Percentiles rank a stretch among this genome's conserved stretches.
Evolutionary conservation across 1,284 basidiomycete genomes (phyloP).

Genomic region (Mycosarcoma maydis): DNA sequence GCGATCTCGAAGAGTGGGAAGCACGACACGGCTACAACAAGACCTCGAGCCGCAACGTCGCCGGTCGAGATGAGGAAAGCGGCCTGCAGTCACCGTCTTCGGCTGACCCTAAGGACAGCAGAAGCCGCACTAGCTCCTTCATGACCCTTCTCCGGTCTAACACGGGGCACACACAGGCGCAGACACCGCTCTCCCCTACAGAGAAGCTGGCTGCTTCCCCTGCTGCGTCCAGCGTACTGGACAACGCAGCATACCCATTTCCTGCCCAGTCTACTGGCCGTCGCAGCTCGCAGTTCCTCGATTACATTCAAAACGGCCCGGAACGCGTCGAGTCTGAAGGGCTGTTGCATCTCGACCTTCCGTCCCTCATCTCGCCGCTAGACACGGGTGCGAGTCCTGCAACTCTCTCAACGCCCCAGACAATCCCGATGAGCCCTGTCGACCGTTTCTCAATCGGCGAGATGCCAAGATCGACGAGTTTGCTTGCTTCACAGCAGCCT

Average conservation of each 20-base stretch:
- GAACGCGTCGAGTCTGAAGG: constrained; percentile 26
- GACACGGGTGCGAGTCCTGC: constrained; percentile 2
- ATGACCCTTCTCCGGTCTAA: constrained; percentile 32
- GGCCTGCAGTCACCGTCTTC: background rate
- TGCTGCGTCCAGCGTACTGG: constrained; percentile 21
- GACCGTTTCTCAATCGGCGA: background rate
- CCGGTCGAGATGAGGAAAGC: constrained; percentile 20
- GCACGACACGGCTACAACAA: constrained; percentile 75
- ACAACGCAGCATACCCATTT: constrained; percentile 20
- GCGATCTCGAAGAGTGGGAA: constrained; percentile 86
- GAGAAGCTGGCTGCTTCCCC: constrained; percentile 30
- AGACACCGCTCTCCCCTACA: constrained; percentile 10
- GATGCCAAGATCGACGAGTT: background rate
- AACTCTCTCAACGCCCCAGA: background rate
- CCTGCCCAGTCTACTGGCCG: constrained; percentile 19
- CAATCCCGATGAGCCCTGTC: constrained; percentile 5
- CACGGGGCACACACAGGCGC: constrained; percentile 15
- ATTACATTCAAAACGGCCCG: constrained; percentile 40
- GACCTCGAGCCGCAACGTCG: constrained; percentile 17
- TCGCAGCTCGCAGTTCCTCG: constrained; percentile 42
- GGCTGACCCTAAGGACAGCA: constrained; percentile 10
- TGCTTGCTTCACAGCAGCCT: background rate
- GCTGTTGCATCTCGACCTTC: constrained; percentile 22
- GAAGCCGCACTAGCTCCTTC: constrained; percentile 34
- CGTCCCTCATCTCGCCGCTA: constrained; percentile 12